Conservation (phyloP, 768 basidiomycete species). For the Termitomyces sp. region DNA sequence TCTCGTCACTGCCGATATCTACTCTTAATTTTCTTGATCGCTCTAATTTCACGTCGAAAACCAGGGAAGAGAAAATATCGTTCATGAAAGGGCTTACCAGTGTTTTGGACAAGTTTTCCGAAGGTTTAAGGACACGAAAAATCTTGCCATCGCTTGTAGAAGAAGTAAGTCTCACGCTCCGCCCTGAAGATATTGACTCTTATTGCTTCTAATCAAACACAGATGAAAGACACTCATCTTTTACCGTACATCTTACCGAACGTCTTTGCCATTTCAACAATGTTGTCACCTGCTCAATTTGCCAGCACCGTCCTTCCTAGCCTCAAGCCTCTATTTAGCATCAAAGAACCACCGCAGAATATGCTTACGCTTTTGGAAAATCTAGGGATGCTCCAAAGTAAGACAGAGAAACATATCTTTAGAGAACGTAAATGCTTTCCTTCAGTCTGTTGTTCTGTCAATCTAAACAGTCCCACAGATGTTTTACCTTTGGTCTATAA, state of each 20-base stretch:
- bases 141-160: slow-evolving; percentile 90
- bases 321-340: slow-evolving; percentile 82
- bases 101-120: slow-evolving; percentile 83
- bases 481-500: slow-evolving; percentile 96
- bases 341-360: slow-evolving; percentile 96
- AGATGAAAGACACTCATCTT: slow-evolving; percentile 94
- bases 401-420: slow-evolving; percentile 84
- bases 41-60: slow-evolving; percentile 91
- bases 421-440: slow-evolving; percentile 68
- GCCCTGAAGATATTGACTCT: background rate
- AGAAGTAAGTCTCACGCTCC: slow-evolving; percentile 61
- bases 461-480: slow-evolving; percentile 47
- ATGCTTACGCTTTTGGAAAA: slow-evolving; percentile 94
- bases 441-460: background rate
- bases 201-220: background rate
- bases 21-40: slow-evolving; percentile 96
- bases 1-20: slow-evolving; percentile 92
- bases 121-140: slow-evolving; percentile 82
- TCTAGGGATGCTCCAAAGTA: slow-evolving; percentile 78
- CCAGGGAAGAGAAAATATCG: slow-evolving; percentile 92
- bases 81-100: slow-evolving; percentile 88
- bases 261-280: slow-evolving; percentile 84
- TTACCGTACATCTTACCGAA: slow-evolving; percentile 96
- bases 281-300: slow-evolving; percentile 78
- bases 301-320: slow-evolving; percentile 77